Evolutionary conservation across 2,329 filamentous ascomycete genomes (phyloP), one percentile per base, ranked within the genome.

Genomic region (Ceratocystiopsis minuta): DNA sequence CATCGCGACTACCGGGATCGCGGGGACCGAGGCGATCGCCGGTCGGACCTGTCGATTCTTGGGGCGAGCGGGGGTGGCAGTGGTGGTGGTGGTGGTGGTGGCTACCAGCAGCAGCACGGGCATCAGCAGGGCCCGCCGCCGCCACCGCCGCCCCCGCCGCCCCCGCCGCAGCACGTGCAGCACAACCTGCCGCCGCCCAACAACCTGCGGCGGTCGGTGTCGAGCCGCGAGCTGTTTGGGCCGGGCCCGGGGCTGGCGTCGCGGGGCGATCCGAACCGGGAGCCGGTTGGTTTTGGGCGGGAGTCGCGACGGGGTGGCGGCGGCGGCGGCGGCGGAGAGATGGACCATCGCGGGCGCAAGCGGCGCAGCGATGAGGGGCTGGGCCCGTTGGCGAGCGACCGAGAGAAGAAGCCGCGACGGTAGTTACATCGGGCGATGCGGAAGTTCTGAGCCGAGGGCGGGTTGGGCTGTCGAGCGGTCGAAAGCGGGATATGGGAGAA

Each of bases 331-430:
- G 43, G 48, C 9, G 53, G 59, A 11, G 60, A 63, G 16, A 60
- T 63, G n/a, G 60, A 64, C 20, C 60, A 64, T 34, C 47, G 55
- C 4, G 52, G 59, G 34, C 54, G 60, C 44, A 66, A 66, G 52
- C 60, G 63, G 34, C 59, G 60, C 50, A 70, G 66, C 48, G 68
- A 71, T 45, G 69, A 70, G 41, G 67, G 63, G n/a, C 57, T 54
- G 48, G 65, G 67, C 16, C 56, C 61, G 44, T 39, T 47, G 63
- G 63, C 62, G 15, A 62, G 54, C 50, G 67, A 70, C 34, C 60
- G 65, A 44, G 69, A 74, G 46, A 75, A 75, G 61, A 62, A 70
- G 54, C 62, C 59, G 48, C 63, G 70, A 55, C 64, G 65, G 51
- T 70, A 62, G 53, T 15, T 13, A 2, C 24, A 10, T 28, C 24